Evolutionary conservation across 805 yeast species (phyloP).

Genomic region (Barnettozyma botsteinii): DNA sequence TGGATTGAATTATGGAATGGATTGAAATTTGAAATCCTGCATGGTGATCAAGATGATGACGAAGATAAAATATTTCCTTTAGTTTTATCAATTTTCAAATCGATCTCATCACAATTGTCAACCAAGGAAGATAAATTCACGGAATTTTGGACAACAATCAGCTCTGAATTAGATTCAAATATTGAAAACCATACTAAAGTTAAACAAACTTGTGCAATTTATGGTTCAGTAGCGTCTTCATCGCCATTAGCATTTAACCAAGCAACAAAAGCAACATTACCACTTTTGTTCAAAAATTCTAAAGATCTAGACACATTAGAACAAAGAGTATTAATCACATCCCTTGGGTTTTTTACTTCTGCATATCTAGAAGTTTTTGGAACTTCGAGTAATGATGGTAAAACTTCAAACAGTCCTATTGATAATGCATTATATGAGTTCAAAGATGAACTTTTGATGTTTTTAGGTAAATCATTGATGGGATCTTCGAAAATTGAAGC

Average conservation of each 20-base stretch:
- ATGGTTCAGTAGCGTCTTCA: slow-evolving; percentile 50
- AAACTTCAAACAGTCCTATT: slow-evolving; percentile 5
- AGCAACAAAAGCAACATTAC: slow-evolving; percentile 43
- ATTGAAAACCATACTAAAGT: slow-evolving; percentile 47
- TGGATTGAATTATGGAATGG: slow-evolving; percentile 86
- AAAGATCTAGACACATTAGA: slow-evolving; percentile 43
- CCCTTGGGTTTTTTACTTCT: slow-evolving; percentile 51
- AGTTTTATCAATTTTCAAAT: slow-evolving; percentile 39
- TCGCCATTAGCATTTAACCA: slow-evolving; percentile 41
- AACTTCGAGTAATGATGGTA: slow-evolving; percentile 10
- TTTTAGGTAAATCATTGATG: slow-evolving; percentile 64
- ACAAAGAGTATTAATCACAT: slow-evolving; percentile 54
- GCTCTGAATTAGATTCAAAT: slow-evolving; percentile 49
- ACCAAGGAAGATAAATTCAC: slow-evolving; percentile 29
- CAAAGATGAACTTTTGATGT: slow-evolving; percentile 64
- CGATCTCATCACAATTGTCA: slow-evolving; percentile 36
- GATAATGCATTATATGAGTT: slow-evolving; percentile 37
- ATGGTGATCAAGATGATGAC: slow-evolving; percentile 55
- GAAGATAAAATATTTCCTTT: slow-evolving; percentile 37
- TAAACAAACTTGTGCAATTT: slow-evolving; percentile 56
- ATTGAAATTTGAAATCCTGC: slow-evolving; percentile 81
- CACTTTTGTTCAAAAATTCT: slow-evolving; percentile 32
- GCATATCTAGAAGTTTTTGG: slow-evolving; percentile 44
- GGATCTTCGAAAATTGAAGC: slow-evolving; percentile 64
- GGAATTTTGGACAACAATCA: slow-evolving; percentile 34